Evolutionary conservation across 148 eudicot genomes (phyloP).

Genomic region (Mesembryanthemum crystallinum): DNA sequence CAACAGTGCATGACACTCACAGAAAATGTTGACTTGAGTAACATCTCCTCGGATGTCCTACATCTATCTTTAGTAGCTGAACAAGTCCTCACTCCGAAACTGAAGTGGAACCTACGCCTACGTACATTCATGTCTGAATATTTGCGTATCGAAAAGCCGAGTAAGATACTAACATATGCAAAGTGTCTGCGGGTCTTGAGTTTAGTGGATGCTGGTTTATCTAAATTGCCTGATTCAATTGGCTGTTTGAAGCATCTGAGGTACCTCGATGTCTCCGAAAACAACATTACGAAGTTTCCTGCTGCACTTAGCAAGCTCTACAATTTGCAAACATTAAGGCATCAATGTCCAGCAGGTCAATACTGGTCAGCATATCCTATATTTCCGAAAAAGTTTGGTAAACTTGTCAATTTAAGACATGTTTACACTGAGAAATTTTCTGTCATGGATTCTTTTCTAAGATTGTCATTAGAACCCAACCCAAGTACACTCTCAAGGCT

Average conservation of each 20-base stretch:
- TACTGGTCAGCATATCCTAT: not conserved
- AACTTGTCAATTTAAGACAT: slow-evolving; percentile 10
- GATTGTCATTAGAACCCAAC: not conserved
- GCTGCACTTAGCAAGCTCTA: not conserved
- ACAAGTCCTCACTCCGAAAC: not conserved
- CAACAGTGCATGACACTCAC: not conserved
- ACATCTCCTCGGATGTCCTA: not conserved
- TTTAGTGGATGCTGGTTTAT: slow-evolving; percentile 2
- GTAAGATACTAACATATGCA: not conserved
- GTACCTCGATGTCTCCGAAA: slow-evolving; percentile 16
- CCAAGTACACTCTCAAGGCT: not conserved
- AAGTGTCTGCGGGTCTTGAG: slow-evolving; percentile 7
- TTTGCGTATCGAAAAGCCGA: not conserved
- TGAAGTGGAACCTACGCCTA: slow-evolving; percentile 7
- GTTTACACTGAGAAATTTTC: not conserved
- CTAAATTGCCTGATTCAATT: slow-evolving; percentile 5
- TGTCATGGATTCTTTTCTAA: not conserved
- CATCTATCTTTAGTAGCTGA: slow-evolving; percentile 4
- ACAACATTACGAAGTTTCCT: not conserved
- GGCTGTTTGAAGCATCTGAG: slow-evolving; percentile 11
- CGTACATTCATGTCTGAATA: not conserved
- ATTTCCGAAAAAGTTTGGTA: not conserved
- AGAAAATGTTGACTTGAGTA: not conserved
- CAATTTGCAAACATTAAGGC: slow-evolving; percentile 19
- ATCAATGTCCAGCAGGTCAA: too few species aligned